These are phyloP conservation scores for Pseudopithomyces chartarum DNA, from an alignment of 2,329 filamentous ascomycete genomes.

Conservation along the genomic window DNA sequence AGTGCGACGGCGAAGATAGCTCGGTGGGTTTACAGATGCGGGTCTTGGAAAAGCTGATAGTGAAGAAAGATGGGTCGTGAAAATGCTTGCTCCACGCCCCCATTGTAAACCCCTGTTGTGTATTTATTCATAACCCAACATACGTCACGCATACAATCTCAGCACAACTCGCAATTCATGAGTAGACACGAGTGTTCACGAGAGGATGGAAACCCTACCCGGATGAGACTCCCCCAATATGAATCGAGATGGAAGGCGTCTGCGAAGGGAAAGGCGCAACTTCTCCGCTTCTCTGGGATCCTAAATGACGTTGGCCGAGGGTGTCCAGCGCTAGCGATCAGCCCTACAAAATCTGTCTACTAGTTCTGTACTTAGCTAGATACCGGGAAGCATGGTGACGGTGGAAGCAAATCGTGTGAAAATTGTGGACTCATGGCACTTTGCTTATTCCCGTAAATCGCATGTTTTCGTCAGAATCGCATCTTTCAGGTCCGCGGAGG, in stretches of 20 bases:
- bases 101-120: background rate
- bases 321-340: background rate
- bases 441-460: background rate
- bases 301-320: background rate
- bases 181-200: background rate
- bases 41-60: background rate
- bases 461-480: background rate
- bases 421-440: slow-evolving; percentile 1
- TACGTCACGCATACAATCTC: background rate
- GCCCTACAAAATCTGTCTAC: background rate
- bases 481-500: background rate
- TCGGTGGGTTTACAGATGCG: background rate
- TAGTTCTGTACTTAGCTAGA: background rate
- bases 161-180: background rate
- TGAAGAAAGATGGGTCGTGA: slow-evolving; percentile 1
- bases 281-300: background rate
- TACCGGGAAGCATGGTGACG: background rate
- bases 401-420: background rate
- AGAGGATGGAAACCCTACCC: background rate
- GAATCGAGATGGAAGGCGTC: background rate
- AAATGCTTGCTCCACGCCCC: background rate
- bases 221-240: background rate
- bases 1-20: background rate
- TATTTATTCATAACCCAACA: background rate
- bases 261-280: background rate